phyloP scores from a whole-genome alignment of 768 basidiomycete genomes.

The Myochromella boudieri region DNA sequence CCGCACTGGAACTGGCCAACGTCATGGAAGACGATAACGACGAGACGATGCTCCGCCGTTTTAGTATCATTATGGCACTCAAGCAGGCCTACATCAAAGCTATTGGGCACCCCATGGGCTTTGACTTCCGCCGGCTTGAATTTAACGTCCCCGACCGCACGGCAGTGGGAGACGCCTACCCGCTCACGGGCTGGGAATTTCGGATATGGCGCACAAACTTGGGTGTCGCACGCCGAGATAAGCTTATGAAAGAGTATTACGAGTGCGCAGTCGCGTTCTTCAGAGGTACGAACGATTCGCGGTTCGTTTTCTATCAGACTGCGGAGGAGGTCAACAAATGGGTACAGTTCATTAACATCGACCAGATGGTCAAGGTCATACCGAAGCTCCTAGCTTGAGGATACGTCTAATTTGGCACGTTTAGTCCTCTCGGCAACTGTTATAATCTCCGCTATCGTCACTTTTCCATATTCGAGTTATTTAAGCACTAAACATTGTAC shows the following conservation, averaged over 20 bases:
- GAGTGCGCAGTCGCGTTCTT: conserved; percentile 81
- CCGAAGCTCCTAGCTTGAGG: conserved; percentile 66
- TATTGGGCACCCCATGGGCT: conserved; percentile 77
- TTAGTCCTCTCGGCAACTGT: background rate
- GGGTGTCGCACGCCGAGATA: conserved; percentile 59
- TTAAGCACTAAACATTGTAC: too few species aligned
- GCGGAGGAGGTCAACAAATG: conserved; percentile 69
- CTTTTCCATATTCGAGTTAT: background rate
- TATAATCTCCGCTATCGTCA: background rate
- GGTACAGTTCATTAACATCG: conserved; percentile 84
- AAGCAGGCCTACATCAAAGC: conserved; percentile 85
- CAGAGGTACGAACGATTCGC: conserved; percentile 61
- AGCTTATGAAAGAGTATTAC: conserved; percentile 64
- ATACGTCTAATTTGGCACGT: background rate
- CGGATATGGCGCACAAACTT: conserved; percentile 74
- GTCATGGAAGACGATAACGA: conserved; percentile 53
- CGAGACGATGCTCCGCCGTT: conserved; percentile 66
- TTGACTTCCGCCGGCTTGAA: conserved; percentile 80
- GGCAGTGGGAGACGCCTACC: conserved; percentile 66
- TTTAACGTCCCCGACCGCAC: conserved; percentile 67
- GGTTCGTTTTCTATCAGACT: conserved; percentile 72
- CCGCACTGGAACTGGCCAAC: conserved; percentile 49
- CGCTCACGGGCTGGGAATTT: conserved; percentile 83
- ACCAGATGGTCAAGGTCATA: conserved; percentile 78
- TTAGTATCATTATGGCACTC: conserved; percentile 76